Conservation (phyloP, 2,329 filamentous ascomycete species). For the Thelonectria discophora region DNA sequence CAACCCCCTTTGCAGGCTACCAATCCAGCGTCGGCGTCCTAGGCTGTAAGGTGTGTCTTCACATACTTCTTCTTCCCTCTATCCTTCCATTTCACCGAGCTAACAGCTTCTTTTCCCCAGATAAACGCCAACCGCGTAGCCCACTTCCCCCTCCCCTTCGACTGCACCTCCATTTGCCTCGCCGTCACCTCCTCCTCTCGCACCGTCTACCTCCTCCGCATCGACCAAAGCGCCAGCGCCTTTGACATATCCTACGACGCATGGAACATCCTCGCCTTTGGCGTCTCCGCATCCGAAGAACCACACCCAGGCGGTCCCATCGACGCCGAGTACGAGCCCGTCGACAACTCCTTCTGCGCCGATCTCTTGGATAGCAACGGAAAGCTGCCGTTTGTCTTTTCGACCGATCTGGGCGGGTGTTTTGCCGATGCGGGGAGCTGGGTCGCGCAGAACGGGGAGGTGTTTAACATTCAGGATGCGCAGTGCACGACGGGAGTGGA, state of each 20-base stretch:
- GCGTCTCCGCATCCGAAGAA: not conserved
- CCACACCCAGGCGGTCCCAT: not conserved
- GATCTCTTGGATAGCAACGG: not conserved
- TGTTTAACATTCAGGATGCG: slow-evolving; percentile 1
- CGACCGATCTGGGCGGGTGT: not conserved
- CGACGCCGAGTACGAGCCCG: not conserved
- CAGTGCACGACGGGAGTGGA: not conserved
- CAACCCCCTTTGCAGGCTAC: not conserved
- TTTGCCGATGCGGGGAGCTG: not conserved
- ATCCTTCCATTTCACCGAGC: too few species aligned
- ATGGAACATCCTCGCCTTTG: slow-evolving; percentile 2
- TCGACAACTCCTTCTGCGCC: not conserved
- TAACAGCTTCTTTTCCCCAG: slow-evolving; percentile 4
- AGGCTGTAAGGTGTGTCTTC: slow-evolving; percentile 59
- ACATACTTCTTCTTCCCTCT: too few species aligned
- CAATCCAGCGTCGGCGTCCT: slow-evolving; percentile 53
- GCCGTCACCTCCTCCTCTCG: slow-evolving; percentile 57
- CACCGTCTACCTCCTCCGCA: slow-evolving; percentile 62
- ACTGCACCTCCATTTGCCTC: slow-evolving; percentile 64
- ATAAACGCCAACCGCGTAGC: slow-evolving; percentile 66
- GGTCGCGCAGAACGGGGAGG: not conserved
- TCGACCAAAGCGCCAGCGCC: slow-evolving; percentile 63
- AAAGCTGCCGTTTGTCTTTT: not conserved
- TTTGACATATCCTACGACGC: slow-evolving; percentile 51
- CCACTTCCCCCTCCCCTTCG: slow-evolving; percentile 62